phyloP scores from a whole-genome alignment of 306 rosid genomes.

The Inga laurina region DNA sequence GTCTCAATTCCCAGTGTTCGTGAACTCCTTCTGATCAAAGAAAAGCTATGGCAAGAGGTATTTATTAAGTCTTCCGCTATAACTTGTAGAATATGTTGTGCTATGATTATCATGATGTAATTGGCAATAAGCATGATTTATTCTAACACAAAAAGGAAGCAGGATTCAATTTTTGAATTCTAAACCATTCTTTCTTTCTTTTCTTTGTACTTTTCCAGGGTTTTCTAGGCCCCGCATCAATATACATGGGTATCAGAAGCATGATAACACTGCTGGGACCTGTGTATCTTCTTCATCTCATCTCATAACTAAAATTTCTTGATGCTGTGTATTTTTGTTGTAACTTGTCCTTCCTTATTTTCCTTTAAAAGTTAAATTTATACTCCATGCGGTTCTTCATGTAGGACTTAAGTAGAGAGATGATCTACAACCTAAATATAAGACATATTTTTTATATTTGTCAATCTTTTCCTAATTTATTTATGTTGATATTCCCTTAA shows the following conservation, averaged over 20 bases:
- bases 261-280: constrained; percentile 85
- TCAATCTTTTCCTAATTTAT: no score
- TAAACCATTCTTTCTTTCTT: constrained; percentile 22
- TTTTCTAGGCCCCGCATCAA: constrained; percentile 83
- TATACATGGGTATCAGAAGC: constrained; percentile 91
- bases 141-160: constrained; percentile 21
- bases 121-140: no score
- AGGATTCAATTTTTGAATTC: constrained; percentile 15
- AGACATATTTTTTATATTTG: no score
- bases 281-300: constrained; percentile 54
- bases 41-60: no score
- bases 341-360: constrained; percentile 13
- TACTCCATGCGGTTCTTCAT: neutral
- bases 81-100: no score
- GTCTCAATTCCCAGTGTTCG: no score
- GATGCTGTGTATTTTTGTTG: constrained; percentile 13
- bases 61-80: no score
- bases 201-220: constrained; percentile 56
- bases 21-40: no score
- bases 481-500: no score
- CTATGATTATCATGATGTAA: no score
- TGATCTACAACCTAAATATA: no score
- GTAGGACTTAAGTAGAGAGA: no score
- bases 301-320: constrained; percentile 26
- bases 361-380: neutral